Conservation (phyloP, 2,329 filamentous ascomycete species). For the Fusarium sp. region DNA sequence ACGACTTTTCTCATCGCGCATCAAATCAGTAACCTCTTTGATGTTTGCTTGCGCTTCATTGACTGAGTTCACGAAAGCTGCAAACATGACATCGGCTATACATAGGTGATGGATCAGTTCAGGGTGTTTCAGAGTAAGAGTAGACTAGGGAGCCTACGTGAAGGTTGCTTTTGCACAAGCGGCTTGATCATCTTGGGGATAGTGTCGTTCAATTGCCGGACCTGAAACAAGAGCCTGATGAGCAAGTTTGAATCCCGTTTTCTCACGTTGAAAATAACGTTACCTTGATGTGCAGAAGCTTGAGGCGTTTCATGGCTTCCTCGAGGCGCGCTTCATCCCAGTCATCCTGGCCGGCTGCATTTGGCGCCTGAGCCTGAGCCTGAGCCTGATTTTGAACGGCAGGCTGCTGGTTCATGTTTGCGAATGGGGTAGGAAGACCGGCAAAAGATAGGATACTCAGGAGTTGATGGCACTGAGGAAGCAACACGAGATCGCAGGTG, state of each 20-base stretch:
- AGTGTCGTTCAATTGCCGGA: conserved; percentile 48
- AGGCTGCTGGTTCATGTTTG: conserved; percentile 37
- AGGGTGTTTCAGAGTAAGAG: conserved; percentile 28
- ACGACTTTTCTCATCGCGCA: conserved; percentile 57
- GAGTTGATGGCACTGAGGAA: conserved; percentile 13
- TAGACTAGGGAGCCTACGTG: conserved; percentile 54
- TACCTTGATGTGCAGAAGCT: conserved; percentile 66
- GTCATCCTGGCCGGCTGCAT: conserved; percentile 43
- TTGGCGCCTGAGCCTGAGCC: conserved; percentile 29
- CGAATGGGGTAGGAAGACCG: conserved; percentile 6
- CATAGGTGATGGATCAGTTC: conserved; percentile 18
- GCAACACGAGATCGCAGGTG: conserved; percentile 28
- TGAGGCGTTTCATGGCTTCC: conserved; percentile 60
- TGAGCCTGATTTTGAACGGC: conserved; percentile 24
- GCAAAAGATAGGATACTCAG: conserved; percentile 6
- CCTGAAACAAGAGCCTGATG: conserved; percentile 40
- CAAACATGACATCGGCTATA: conserved; percentile 61
- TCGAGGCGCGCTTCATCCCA: conserved; percentile 62
- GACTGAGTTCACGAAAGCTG: conserved; percentile 59
- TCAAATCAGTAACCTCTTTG: conserved; percentile 58
- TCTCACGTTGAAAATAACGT: conserved; percentile 3
- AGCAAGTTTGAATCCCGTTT: conserved; percentile 27
- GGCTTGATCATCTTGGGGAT: conserved; percentile 56
- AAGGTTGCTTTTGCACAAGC: conserved; percentile 58
- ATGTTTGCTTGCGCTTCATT: conserved; percentile 60